These are phyloP conservation scores for Sporothrix mexicana DNA, from an alignment of 2,329 filamentous ascomycete species.

Conservation along the genomic window DNA sequence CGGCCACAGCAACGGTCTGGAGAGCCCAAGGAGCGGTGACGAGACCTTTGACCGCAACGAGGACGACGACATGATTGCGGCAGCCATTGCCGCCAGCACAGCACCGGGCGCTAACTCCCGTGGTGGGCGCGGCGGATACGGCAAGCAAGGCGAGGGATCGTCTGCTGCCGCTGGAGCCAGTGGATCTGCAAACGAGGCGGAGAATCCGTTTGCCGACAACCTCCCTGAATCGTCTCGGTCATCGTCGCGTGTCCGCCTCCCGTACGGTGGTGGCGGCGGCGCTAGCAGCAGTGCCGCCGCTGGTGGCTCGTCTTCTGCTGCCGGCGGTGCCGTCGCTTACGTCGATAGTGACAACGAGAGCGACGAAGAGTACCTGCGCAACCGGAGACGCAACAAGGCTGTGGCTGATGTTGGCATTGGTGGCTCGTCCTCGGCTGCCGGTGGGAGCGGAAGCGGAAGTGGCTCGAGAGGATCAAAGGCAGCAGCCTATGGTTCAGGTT, in stretches of 20 bases:
- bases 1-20: conserved; percentile 6
- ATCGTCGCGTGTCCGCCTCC: conserved; percentile 31
- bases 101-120: conserved; percentile 31
- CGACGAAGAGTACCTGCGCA: conserved; percentile 35
- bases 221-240: conserved; percentile 34
- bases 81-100: conserved; percentile 37
- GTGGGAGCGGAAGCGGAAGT: neutral
- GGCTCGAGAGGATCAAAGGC: conserved; percentile 17
- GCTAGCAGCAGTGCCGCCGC: conserved; percentile 21
- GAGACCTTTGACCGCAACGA: conserved; percentile 22
- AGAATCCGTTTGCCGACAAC: conserved; percentile 35
- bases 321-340: conserved; percentile 18
- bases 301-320: neutral
- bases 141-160: neutral
- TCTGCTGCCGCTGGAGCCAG: conserved; percentile 26
- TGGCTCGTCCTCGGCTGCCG: neutral
- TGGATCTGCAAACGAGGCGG: conserved; percentile 24
- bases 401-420: neutral
- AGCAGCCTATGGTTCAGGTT: neutral
- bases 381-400: conserved; percentile 30
- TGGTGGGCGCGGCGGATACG: neutral
- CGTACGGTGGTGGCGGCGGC: conserved; percentile 17
- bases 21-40: conserved; percentile 6
- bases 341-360: conserved; percentile 32
- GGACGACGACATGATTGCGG: conserved; percentile 36